Evolutionary conservation across 1,139 yeast species (phyloP).

Genomic region (Candida pseudocylindracea): DNA sequence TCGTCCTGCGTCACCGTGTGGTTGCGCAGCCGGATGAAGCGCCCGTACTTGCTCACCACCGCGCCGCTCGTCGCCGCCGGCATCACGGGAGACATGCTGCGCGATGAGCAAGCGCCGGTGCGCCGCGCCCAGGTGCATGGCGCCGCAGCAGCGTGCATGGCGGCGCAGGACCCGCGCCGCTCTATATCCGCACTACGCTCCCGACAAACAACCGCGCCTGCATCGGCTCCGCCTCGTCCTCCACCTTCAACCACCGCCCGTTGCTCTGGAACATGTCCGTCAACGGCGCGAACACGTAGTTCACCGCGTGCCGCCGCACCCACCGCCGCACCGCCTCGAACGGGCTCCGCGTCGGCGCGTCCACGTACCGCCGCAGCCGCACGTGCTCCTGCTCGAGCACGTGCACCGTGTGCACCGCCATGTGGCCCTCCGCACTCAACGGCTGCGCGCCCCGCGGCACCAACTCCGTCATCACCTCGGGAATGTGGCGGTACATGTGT

Average conservation of each 20-base stretch:
- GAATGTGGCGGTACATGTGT: conserved; percentile 9
- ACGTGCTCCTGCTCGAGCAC: conserved; percentile 15
- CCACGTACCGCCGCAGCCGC: conserved; percentile 7
- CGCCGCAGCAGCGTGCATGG: no score
- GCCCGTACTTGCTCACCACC: no score
- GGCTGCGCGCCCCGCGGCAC: not conserved
- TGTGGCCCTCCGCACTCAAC: not conserved
- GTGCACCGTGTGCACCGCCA: conserved; percentile 10
- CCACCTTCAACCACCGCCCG: conserved; percentile 7
- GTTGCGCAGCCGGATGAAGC: no score
- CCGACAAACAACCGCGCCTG: conserved; percentile 10
- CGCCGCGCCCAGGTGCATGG: no score
- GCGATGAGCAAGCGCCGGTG: no score
- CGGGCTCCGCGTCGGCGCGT: conserved; percentile 6
- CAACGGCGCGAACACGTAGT: conserved; percentile 11
- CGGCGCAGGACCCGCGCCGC: no score
- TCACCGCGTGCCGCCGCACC: conserved; percentile 7
- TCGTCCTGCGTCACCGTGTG: no score
- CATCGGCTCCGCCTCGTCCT: conserved; percentile 7
- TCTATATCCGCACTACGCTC: conserved; percentile 7
- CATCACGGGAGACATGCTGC: no score
- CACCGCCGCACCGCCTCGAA: conserved; percentile 4
- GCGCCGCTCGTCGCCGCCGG: no score
- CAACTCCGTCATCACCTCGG: conserved; percentile 5
- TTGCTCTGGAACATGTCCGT: conserved; percentile 9